A percentile compares a stretch with the other conserved stretches of the same genome.
These are phyloP conservation scores for Posidonia australis DNA, from an alignment of 106 monocot genomes.

Conservation along the genomic window DNA sequence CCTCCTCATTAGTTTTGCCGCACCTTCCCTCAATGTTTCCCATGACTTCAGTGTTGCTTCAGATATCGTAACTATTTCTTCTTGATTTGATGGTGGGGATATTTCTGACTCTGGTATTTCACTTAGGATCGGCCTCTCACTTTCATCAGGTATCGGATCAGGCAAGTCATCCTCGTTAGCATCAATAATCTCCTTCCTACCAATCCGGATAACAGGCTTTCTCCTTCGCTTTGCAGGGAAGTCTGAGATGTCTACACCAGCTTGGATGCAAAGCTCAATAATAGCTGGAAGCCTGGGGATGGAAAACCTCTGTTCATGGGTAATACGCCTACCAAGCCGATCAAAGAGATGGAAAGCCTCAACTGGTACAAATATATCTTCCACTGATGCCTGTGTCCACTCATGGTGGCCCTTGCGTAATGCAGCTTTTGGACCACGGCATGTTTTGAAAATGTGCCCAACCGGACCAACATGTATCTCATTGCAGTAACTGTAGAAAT, in stretches of 20 bases:
- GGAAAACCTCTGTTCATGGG: conserved; percentile 75
- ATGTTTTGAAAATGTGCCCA: conserved; percentile 81
- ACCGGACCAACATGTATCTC: conserved; percentile 74
- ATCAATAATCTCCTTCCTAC: conserved; percentile 67
- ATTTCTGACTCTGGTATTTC: conserved; percentile 44
- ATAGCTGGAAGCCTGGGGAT: conserved; percentile 62
- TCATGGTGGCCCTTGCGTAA: conserved; percentile 56
- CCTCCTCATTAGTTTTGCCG: conserved; percentile 65
- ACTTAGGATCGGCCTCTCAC: conserved; percentile 30
- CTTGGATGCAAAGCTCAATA: conserved; percentile 87
- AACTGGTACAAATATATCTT: conserved; percentile 54
- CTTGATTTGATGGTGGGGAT: conserved; percentile 17
- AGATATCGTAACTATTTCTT: conserved; percentile 38
- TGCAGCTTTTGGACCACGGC: conserved; percentile 53
- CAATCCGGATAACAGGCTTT: conserved; percentile 68
- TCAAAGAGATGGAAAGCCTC: conserved; percentile 74
- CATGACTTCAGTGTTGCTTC: conserved; percentile 63
- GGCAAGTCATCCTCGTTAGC: conserved; percentile 90
- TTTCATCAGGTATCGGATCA: conserved; percentile 32
- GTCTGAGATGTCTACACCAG: conserved; percentile 82
- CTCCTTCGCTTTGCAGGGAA: conserved; percentile 73
- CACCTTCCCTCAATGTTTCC: conserved; percentile 62
- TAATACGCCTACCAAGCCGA: conserved; percentile 73
- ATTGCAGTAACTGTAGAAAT: conserved; percentile 56
- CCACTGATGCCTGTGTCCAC: conserved; percentile 59